Evolutionary conservation across 1,284 basidiomycete species (phyloP), one percentile per base, ranked within the genome.

Genomic region (Ustilago esculenta): DNA sequence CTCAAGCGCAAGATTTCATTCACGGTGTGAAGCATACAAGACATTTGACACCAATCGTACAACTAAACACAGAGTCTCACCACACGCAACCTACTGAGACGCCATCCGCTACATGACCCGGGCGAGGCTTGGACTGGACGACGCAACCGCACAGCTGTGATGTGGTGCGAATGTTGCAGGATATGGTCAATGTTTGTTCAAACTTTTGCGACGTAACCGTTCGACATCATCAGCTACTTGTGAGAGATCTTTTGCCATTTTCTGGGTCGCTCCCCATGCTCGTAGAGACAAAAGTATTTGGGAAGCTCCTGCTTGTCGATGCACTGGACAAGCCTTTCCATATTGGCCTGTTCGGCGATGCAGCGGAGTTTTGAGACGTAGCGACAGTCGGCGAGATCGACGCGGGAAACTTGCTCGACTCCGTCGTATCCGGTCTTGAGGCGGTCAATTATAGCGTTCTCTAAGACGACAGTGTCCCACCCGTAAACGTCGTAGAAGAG

Each of bases 231-330:
- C n/a, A n/a, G n/a, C 24, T 50, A 50, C 48, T 40, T 50, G 8
- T 8, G 6, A 37, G 48, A 50, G 14, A 40, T 24, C 36, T 41
- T 50, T 8, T 39, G 29, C 48, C 37, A 50, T 17, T 50, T 50
- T 29, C 48, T 37, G 29, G 48, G 48, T 25, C 30, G 48, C 12
- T 27, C 39, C 20, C 17, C 48, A 12, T 34, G 23, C 9, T 24
- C 30, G n/a, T 27, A 29, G 27, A 6, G 27, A 12, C 30, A 3
- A 12, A 25, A 12, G 9, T 37, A n/a, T n/a, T n/a, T 3, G 3
- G 14, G 10, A 25, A 33, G 33, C 15, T 10, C 24, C 29, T 12
- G 5, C 12, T n/a, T 9, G 5, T 47, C 35, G 25, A 47, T 29
- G 1, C 9, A 0, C 3, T 18, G 10, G 11, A 36, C 2, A 9